A percentile compares a stretch with the other conserved stretches of the same genome.
Conservation (phyloP, 2,329 filamentous ascomycete species). For the Sarocladium brachiariae region DNA sequence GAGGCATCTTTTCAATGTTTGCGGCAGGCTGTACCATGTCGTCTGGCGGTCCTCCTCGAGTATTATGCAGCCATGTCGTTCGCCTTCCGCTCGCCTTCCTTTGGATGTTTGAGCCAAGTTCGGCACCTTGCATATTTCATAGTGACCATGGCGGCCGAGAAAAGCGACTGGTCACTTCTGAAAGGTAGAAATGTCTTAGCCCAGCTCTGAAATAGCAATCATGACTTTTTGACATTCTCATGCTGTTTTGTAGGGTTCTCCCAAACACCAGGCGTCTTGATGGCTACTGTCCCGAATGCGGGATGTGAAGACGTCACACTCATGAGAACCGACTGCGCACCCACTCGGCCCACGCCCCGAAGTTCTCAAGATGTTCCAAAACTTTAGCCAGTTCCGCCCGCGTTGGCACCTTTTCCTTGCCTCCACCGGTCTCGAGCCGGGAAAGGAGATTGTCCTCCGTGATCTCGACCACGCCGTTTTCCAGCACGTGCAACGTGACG, state of each 20-base stretch:
- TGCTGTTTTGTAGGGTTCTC: neutral
- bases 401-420: conserved; percentile 29
- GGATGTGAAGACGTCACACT: conserved; percentile 9
- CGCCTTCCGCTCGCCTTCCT: neutral
- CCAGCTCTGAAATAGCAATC: neutral
- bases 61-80: neutral
- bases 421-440: conserved; percentile 1
- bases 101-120: neutral
- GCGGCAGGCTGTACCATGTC: too few species aligned
- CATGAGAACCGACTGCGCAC: conserved; percentile 33
- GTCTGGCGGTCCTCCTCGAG: neutral
- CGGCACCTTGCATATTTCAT: conserved; percentile 1
- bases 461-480: conserved; percentile 53
- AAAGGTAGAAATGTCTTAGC: neutral
- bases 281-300: too few species aligned
- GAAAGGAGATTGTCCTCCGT: conserved; percentile 46
- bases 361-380: conserved; percentile 44
- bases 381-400: conserved; percentile 36
- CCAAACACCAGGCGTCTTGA: too few species aligned
- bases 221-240: neutral
- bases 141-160: neutral
- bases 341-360: conserved; percentile 49
- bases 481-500: conserved; percentile 51
- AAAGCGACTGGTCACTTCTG: neutral
- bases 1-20: too few species aligned